Evolutionary conservation across 2,329 filamentous ascomycete species (phyloP).

Genomic region (Colletotrichum sp.): DNA sequence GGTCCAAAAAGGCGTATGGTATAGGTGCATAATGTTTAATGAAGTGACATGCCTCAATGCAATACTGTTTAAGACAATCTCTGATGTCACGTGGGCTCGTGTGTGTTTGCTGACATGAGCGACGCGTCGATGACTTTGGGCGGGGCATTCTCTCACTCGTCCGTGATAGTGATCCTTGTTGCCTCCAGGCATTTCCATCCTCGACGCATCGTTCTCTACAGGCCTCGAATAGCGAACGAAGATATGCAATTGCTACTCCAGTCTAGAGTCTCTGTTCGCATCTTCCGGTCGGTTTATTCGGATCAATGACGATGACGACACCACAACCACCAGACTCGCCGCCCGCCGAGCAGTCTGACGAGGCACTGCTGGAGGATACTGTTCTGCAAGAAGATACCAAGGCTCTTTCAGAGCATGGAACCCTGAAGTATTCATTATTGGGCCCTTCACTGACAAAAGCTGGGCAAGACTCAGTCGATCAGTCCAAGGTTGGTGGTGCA

Average conservation of each 20-base stretch:
- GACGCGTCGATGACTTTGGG: neutral
- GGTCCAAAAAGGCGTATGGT: neutral
- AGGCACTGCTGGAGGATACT: neutral
- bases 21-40: slow-evolving; percentile 6
- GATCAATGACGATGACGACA: slow-evolving; percentile 16
- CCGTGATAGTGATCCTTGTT: neutral
- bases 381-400: neutral
- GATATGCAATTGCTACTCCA: neutral
- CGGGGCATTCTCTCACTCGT: neutral
- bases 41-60: neutral
- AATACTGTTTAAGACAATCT: neutral
- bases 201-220: neutral
- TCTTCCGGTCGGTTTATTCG: neutral
- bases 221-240: neutral
- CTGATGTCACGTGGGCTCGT: neutral
- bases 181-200: neutral
- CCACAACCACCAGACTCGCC: neutral
- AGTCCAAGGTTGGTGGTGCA: slow-evolving; percentile 68
- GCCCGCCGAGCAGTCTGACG: neutral
- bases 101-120: neutral
- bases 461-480: slow-evolving; percentile 92
- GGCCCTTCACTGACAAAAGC: slow-evolving; percentile 93
- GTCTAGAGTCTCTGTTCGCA: neutral
- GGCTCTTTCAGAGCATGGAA: slow-evolving; percentile 46
- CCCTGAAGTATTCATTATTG: slow-evolving; percentile 87